These are phyloP conservation scores for Ascoidea rubescens DNA, from an alignment of 805 yeast genomes.

Conservation along the genomic window DNA sequence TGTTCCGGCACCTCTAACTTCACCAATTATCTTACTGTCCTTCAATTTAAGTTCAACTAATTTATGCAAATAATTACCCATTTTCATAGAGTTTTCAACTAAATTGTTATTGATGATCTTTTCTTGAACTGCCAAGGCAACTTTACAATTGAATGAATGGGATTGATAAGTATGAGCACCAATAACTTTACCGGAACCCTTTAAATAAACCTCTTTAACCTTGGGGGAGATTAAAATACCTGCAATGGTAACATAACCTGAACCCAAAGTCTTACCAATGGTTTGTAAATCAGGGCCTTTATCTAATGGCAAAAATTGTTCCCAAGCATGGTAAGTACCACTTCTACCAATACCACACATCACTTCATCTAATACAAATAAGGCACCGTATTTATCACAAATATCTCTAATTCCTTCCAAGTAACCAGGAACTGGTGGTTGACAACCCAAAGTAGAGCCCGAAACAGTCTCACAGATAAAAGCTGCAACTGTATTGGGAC, in stretches of 20 bases:
- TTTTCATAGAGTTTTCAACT: slow-evolving; percentile 25
- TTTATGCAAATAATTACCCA: slow-evolving; percentile 30
- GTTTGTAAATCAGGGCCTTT: slow-evolving; percentile 33
- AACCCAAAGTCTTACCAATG: slow-evolving; percentile 33
- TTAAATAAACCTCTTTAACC: slow-evolving; percentile 21
- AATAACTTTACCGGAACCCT: slow-evolving; percentile 22
- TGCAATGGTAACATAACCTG: slow-evolving; percentile 35
- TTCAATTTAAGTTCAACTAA: slow-evolving; percentile 18
- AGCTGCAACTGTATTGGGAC: slow-evolving; percentile 29
- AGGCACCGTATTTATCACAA: slow-evolving; percentile 36
- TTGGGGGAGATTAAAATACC: slow-evolving; percentile 25
- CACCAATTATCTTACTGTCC: slow-evolving; percentile 26
- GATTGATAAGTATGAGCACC: slow-evolving; percentile 39
- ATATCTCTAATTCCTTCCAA: slow-evolving; percentile 29
- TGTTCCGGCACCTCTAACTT: slow-evolving; percentile 40
- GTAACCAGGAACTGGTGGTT: slow-evolving; percentile 29
- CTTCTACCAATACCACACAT: slow-evolving; percentile 44
- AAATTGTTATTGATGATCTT: slow-evolving; percentile 22
- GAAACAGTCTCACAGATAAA: slow-evolving; percentile 31
- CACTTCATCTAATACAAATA: slow-evolving; percentile 37
- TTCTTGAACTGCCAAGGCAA: slow-evolving; percentile 30
- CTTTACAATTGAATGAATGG: slow-evolving; percentile 31
- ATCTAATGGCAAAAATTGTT: slow-evolving; percentile 21
- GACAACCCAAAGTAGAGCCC: slow-evolving; percentile 32
- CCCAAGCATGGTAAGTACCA: slow-evolving; percentile 34